A percentile compares a stretch with the other conserved stretches of the same genome.
These are phyloP conservation scores for Hyphopichia khmerensis DNA, from an alignment of 1,139 yeast genomes.

Conservation along the genomic window DNA sequence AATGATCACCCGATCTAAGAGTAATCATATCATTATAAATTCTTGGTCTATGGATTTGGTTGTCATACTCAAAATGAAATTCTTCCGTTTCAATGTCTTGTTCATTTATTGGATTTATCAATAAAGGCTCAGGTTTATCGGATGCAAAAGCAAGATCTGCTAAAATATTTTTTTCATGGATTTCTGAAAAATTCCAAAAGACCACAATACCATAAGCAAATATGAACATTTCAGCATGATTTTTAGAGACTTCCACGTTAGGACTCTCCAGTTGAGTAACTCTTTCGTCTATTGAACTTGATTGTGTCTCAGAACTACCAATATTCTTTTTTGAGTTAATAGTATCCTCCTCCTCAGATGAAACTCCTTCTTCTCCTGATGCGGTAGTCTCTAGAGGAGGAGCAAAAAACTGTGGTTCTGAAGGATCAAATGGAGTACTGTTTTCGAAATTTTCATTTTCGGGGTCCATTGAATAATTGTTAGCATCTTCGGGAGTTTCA, in stretches of 20 bases:
- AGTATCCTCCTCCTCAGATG: constrained; percentile 1
- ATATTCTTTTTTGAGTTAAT: constrained; percentile 8
- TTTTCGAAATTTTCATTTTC: constrained; percentile 38
- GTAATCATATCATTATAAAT: constrained; percentile 95
- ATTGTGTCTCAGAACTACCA: constrained; percentile 20
- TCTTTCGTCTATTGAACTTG: constrained; percentile 13
- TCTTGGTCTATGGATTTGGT: constrained; percentile 77
- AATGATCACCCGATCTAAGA: constrained; percentile 83
- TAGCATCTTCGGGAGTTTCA: constrained; percentile 64
- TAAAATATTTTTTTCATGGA: constrained; percentile 86
- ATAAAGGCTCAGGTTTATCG: constrained; percentile 44
- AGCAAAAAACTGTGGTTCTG: constrained; percentile 51
- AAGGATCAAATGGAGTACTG: constrained; percentile 43
- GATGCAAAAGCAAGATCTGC: constrained; percentile 88
- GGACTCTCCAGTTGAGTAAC: background rate
- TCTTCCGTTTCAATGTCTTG: constrained; percentile 95
- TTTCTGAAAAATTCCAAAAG: constrained; percentile 93
- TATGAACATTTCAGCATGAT: constrained; percentile 84
- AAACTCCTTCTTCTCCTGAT: constrained; percentile 7
- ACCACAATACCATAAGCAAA: constrained; percentile 93
- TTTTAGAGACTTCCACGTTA: constrained; percentile 58
- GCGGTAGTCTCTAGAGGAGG: constrained; percentile 29
- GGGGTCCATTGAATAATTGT: constrained; percentile 54
- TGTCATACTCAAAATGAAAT: constrained; percentile 88
- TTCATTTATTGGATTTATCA: constrained; percentile 77